phyloP scores from a whole-genome alignment of 2,329 filamentous ascomycete genomes.

The Thelonectria discophora region DNA sequence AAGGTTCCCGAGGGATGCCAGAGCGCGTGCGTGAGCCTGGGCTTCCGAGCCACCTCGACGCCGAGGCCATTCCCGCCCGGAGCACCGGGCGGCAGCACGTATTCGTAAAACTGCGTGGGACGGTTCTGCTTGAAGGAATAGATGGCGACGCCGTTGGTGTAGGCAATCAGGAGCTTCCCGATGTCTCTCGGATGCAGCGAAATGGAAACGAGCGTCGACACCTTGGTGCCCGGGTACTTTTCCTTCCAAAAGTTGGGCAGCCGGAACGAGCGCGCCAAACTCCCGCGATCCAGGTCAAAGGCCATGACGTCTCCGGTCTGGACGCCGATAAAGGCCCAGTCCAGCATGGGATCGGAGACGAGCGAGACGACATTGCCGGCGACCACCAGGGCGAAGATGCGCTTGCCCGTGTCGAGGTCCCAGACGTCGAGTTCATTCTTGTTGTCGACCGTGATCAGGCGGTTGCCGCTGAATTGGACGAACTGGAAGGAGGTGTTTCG shows the following conservation, averaged over 20 bases:
- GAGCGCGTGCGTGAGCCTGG: constrained; percentile 80
- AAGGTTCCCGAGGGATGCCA: constrained; percentile 98
- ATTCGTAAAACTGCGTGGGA: constrained; percentile 81
- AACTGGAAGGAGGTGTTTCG: constrained; percentile 78
- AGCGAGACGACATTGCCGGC: constrained; percentile 79
- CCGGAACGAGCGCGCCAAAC: constrained; percentile 74
- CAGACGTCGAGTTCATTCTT: constrained; percentile 88
- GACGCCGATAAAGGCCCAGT: constrained; percentile 89
- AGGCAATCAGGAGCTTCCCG: constrained; percentile 90
- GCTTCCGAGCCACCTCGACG: constrained; percentile 70
- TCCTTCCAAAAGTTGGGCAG: constrained; percentile 89
- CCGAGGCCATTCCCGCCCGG: constrained; percentile 79
- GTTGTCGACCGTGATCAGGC: constrained; percentile 83
- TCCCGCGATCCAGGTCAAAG: constrained; percentile 90
- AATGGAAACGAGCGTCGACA: constrained; percentile 73
- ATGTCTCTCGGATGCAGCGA: constrained; percentile 92
- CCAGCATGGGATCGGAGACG: constrained; percentile 86
- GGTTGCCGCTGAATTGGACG: constrained; percentile 86
- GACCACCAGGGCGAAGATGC: constrained; percentile 75
- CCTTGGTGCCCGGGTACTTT: constrained; percentile 71
- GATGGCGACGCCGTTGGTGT: constrained; percentile 84
- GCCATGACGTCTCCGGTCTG: constrained; percentile 86
- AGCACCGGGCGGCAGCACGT: constrained; percentile 81
- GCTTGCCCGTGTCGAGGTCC: constrained; percentile 75
- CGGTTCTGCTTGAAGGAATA: constrained; percentile 96